Base-by-base conservation (phyloP, 1,284 basidiomycete genomes). In the Ustilago sp. region DNA sequence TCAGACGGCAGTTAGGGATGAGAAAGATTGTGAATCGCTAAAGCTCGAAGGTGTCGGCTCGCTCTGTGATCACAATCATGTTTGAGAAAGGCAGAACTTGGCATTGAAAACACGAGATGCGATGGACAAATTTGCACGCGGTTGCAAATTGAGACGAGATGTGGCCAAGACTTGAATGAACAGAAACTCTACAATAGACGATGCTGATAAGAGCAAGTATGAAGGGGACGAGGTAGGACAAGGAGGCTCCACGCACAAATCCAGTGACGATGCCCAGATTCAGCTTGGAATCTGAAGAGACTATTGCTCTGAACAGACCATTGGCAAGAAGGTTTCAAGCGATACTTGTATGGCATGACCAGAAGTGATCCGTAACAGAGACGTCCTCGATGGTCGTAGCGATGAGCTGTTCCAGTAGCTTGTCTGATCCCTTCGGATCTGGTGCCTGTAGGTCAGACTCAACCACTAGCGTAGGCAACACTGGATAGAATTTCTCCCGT, bases 361-460 rank as follows among this genome's bases (percentile, higher is more conserved):
- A 41, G 39, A 41, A 41, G 7, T 11, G 39, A 17, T 41, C 39
- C 39, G 39, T 17, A 41, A 15, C 39, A 41, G 11, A 13, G 17
- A 41, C 17, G 15, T 41, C 39, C 39, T 41, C 39, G 39, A 41
- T 41, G 39, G 15, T 41, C 39, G 39, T 41, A 11, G 15, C 47
- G 47, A 59, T 38, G 19, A 59, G 57, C 15, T 59, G 45, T 12
- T 38, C 41, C 5, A 59, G 43, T 32, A 59, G 45, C 5, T 32
- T 32, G 7, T 59, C 39, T 4, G 4, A 19, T 19, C 13, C 8
- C 17, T 23, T 51, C 32, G 19, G 34, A 17, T 34, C 8, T 8
- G 28, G 17, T 15, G 28, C 12, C 3, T 8, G 36, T 4, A 2
- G 50, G 6, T 19, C n/a, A 19, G n/a, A 15, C 15, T 34, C 38